Evolutionary conservation across 495 filamentous ascomycete species (phyloP), one percentile per base, ranked within the genome.

Genomic region (Aspergillus sparsus): DNA sequence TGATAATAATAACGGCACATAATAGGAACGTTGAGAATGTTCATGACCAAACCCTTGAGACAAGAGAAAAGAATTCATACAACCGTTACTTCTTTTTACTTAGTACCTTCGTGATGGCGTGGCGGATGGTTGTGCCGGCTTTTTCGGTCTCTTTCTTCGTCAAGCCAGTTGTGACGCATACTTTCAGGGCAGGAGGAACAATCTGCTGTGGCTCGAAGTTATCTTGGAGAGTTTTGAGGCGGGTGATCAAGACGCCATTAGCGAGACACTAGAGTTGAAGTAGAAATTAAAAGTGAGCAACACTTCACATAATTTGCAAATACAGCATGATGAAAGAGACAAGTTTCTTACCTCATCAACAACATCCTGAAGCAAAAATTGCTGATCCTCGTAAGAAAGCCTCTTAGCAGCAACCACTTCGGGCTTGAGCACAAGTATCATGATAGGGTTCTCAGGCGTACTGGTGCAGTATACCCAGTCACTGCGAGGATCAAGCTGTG

Each of bases 81-180:
- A 42, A 44, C 15, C 36, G 50, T 63, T 63, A 77, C 64, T 76
- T 84, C 72, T 73, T 79, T 61, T 78, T 79, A 69, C 78, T 85
- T 68, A 89, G 69, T 52, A 97, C 87, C 77, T 96, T 97, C 34
- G 93, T 96, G 65, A 97, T 90, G 16, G 93, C 94, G 75, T 97
- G 93, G 53, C 95, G 83, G 58, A 98, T 90, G 6, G 84, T 88
- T 5, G 86, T 83, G 3, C 93, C 94, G 3, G 94, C 90, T 76
- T 92, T 93, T 77, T 98, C 94, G 46, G 91, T 87, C 72, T 98
- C 94, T 77, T 96, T 97, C 79, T 89, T 92, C 36, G 89, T 88
- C 64, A 98, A 80, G 9, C 90, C 94, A 35, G 81, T 87, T 0
- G 92, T 93, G 55, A 97, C 81, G 71, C 93, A 97, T 15, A 96